Evolutionary conservation across 805 yeast genomes (phyloP), one percentile per base, ranked within the genome.

Genomic region (Candida jianshihensis): DNA sequence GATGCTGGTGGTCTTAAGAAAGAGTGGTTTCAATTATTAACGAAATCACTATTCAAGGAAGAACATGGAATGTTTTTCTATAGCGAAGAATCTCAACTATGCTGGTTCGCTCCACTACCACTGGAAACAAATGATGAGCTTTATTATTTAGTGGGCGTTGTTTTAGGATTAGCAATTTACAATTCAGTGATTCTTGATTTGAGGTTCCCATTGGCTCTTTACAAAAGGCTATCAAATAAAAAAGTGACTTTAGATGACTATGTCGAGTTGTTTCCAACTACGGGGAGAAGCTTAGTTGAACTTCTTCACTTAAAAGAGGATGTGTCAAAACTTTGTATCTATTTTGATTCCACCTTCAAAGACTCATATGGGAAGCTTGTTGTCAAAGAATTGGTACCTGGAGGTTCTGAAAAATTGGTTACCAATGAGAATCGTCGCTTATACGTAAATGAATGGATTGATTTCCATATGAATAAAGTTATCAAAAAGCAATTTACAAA

Each of bases 1-100:
- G 98, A 90, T 62, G 97, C 88, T 1, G 97, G 98, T 2, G 98
- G 98, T 0, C 67, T 90, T 40, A 76, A 81, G 49, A 89, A 88
- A 52, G 98, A 90, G 52, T 90, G 98, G 98, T 89, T 92, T 57
- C 64, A 77, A 33, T 59, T 89, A 27, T 62, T 92, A 27, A 78
- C 84, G 1, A 73, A 73, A 39, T 80, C 81, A 19, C 56, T 90
- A 2, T 83, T 89, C 53, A 73, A 71, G 49, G 82, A 88, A 2
- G 63, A 66, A 32, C 73, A 77, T 22, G 87, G 86, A 0, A 66
- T 88, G 56, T 79, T 92, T 42, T 53, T 61, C 8, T 73, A 75
- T 45, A 73, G 78, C 30, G 83, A 78, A 16, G 87, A 79, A 42
- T 82, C 94, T 9, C 68, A 75, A 34, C 65, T 70, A 26, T 70